Conservation (phyloP, 176 grass and related monocot species). For the Bromus sterilis region DNA sequence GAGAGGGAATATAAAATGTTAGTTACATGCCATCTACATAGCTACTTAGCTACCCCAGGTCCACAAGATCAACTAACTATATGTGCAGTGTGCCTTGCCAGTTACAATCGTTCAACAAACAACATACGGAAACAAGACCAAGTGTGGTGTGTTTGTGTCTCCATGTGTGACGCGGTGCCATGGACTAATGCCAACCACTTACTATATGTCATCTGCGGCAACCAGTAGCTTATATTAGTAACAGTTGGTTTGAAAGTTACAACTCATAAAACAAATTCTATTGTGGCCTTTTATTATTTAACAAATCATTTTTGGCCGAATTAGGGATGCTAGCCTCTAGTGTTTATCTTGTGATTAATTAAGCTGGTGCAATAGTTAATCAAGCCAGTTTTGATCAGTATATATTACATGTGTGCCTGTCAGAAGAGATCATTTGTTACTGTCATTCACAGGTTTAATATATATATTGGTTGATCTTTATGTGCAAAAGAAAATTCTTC, state of each 20-base stretch:
- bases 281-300: background rate
- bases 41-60: constrained; percentile 8
- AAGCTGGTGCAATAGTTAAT: background rate
- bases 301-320: background rate
- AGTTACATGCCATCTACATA: constrained; percentile 33
- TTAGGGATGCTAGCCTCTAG: background rate
- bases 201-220: background rate
- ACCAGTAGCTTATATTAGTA: background rate
- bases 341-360: background rate
- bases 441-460: constrained; percentile 20
- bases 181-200: background rate
- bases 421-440: constrained; percentile 35
- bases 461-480: too few species aligned
- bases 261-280: background rate
- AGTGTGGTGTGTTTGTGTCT: background rate
- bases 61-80: constrained; percentile 43
- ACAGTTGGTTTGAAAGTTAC: background rate
- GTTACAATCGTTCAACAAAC: constrained; percentile 55
- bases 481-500: constrained; percentile 35
- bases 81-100: constrained; percentile 1
- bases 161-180: background rate
- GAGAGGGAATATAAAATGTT: constrained; percentile 26
- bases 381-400: background rate
- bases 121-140: background rate
- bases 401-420: background rate